These are phyloP conservation scores for Colletotrichum tanaceti DNA, from an alignment of 2,329 filamentous ascomycete species.

Conservation along the genomic window DNA sequence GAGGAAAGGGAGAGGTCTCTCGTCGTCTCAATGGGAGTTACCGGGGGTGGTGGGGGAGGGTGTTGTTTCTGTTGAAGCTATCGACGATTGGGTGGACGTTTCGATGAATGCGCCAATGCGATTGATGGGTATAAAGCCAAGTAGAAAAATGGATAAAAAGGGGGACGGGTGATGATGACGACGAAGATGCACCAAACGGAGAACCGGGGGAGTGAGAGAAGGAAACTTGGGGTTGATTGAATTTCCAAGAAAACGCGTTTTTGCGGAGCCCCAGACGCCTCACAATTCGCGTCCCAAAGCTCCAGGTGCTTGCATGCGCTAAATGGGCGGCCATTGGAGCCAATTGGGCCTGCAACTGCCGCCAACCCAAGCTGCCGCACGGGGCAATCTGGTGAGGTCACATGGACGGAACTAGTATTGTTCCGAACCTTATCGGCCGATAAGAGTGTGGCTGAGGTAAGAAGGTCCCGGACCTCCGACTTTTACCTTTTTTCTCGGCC, in stretches of 20 bases:
- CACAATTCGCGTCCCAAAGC: slow-evolving; percentile 35
- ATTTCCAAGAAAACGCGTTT: slow-evolving; percentile 37
- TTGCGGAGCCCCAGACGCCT: slow-evolving; percentile 34
- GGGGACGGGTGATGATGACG: not conserved
- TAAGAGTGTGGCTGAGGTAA: not conserved
- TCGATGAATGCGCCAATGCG: slow-evolving; percentile 7
- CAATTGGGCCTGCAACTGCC: slow-evolving; percentile 9
- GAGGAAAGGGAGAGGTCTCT: not conserved
- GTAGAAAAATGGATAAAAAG: too few species aligned
- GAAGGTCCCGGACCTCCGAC: too few species aligned
- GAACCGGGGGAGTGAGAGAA: not conserved
- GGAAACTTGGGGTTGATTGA: slow-evolving; percentile 36
- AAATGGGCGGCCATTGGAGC: slow-evolving; percentile 23
- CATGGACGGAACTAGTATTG: not conserved
- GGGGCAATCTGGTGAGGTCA: not conserved
- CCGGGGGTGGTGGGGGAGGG: too few species aligned
- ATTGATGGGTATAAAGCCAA: not conserved
- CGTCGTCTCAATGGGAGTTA: not conserved
- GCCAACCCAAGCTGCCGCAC: slow-evolving; percentile 14
- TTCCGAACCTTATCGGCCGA: not conserved
- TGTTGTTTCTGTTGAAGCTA: not conserved
- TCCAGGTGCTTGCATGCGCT: slow-evolving; percentile 27
- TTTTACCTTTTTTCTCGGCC: too few species aligned
- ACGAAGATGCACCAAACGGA: not conserved
- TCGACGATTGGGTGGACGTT: not conserved